phyloP scores from a whole-genome alignment of 306 rosid species.

The Mimosa pudica region DNA sequence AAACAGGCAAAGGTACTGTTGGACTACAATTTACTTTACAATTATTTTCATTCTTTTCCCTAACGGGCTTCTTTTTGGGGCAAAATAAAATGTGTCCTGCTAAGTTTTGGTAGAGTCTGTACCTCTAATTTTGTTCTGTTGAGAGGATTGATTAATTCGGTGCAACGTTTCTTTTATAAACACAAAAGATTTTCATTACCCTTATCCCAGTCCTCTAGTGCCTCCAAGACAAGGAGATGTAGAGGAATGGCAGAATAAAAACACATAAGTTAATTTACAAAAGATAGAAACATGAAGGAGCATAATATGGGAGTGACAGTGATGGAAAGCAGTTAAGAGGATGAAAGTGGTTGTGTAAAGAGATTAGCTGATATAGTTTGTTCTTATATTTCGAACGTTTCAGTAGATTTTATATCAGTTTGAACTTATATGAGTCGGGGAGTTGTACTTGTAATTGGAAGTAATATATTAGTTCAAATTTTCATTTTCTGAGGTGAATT shows the following conservation, averaged over 20 bases:
- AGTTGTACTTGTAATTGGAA: not conserved
- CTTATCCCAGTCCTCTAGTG: not conserved
- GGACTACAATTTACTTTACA: not conserved
- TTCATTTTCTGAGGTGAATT: not conserved
- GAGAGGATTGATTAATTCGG: slow-evolving; percentile 1
- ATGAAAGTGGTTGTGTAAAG: not conserved
- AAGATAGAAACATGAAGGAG: not conserved
- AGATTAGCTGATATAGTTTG: not conserved
- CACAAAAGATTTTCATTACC: not conserved
- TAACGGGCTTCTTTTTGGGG: not conserved
- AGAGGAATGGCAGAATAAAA: not conserved
- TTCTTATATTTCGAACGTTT: not conserved
- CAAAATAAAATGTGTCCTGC: not conserved
- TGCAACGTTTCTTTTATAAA: not conserved
- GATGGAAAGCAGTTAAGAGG: not conserved
- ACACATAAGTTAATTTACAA: not conserved
- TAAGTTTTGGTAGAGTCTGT: not conserved
- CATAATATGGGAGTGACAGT: not conserved
- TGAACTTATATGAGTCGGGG: not conserved
- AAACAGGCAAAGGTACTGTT: slow-evolving; percentile 73
- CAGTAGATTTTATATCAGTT: not conserved
- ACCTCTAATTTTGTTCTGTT: not conserved
- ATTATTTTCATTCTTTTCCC: not conserved
- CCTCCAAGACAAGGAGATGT: not conserved
- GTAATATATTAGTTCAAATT: not conserved